These are phyloP conservation scores for Aspergillus pseudoglaucus DNA, from an alignment of 2,329 filamentous ascomycete genomes.

Conservation along the genomic window DNA sequence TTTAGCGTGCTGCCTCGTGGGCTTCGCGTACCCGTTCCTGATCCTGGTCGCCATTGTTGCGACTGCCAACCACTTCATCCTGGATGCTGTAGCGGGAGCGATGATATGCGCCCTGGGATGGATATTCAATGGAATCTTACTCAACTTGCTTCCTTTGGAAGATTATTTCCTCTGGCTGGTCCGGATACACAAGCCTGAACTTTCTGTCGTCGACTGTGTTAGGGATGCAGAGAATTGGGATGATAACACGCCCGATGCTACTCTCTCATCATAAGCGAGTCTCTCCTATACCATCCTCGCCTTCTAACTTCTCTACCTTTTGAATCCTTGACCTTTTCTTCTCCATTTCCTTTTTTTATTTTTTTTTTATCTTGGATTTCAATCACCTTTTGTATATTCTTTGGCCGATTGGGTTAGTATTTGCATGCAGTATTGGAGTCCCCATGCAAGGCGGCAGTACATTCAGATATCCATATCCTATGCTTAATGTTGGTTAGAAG, in stretches of 20 bases:
- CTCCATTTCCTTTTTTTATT: not conserved
- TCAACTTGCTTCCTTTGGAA: conserved; percentile 60
- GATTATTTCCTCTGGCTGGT: conserved; percentile 61
- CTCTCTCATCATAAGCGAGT: conserved; percentile 7
- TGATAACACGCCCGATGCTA: conserved; percentile 12
- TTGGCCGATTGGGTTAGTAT: too few species aligned
- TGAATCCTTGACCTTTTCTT: not conserved
- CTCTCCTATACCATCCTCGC: not conserved
- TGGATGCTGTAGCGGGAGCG: conserved; percentile 64
- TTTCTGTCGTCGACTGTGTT: conserved; percentile 7
- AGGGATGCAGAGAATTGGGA: conserved; percentile 14
- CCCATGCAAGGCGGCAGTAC: too few species aligned
- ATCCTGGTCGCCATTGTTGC: conserved; percentile 64
- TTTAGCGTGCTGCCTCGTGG: conserved; percentile 43
- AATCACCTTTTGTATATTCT: too few species aligned
- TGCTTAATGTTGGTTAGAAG: too few species aligned
- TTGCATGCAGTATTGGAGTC: too few species aligned
- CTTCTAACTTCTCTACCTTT: too few species aligned
- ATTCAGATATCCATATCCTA: too few species aligned
- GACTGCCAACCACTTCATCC: conserved; percentile 66
- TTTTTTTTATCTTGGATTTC: too few species aligned
- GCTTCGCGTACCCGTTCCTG: conserved; percentile 57
- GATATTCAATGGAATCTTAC: conserved; percentile 47
- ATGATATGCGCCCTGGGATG: conserved; percentile 60
- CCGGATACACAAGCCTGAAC: conserved; percentile 58